Evolutionary conservation across 768 basidiomycete genomes (phyloP).

Genomic region (Trametes maxima): DNA sequence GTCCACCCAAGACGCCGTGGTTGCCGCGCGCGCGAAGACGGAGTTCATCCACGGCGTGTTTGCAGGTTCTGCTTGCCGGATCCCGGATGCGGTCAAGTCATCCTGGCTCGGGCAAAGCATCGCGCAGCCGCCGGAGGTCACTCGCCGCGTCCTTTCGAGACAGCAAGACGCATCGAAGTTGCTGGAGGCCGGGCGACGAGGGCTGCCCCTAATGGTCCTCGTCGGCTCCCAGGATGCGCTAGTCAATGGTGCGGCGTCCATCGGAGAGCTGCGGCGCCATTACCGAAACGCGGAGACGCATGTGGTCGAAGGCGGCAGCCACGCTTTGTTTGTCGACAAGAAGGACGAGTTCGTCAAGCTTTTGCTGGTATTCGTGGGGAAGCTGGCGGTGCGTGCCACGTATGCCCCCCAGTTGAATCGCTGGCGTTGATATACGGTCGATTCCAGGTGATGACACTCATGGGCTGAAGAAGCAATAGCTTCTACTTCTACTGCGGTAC

Average conservation of each 20-base stretch:
- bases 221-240: conserved; percentile 19
- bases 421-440: not conserved
- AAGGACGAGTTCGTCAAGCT: conserved; percentile 31
- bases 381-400: conserved; percentile 16
- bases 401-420: not conserved
- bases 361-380: conserved; percentile 18
- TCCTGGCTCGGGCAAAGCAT: conserved; percentile 20
- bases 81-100: conserved; percentile 8
- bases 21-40: conserved; percentile 16
- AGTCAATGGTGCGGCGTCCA: conserved; percentile 25
- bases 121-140: conserved; percentile 19
- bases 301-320: conserved; percentile 35
- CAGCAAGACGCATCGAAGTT: conserved; percentile 17
- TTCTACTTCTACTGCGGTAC: not conserved
- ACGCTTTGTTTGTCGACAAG: conserved; percentile 38
- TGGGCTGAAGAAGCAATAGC: not conserved
- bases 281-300: conserved; percentile 38
- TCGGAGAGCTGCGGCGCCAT: conserved; percentile 32
- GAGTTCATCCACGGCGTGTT: conserved; percentile 22
- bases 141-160: conserved; percentile 7
- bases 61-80: not conserved
- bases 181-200: conserved; percentile 20
- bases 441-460: conserved; percentile 20
- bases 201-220: conserved; percentile 24
- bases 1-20: conserved; percentile 15